Conservation (phyloP, 2,329 filamentous ascomycete genomes). For the Myriosclerotinia duriaeana region DNA sequence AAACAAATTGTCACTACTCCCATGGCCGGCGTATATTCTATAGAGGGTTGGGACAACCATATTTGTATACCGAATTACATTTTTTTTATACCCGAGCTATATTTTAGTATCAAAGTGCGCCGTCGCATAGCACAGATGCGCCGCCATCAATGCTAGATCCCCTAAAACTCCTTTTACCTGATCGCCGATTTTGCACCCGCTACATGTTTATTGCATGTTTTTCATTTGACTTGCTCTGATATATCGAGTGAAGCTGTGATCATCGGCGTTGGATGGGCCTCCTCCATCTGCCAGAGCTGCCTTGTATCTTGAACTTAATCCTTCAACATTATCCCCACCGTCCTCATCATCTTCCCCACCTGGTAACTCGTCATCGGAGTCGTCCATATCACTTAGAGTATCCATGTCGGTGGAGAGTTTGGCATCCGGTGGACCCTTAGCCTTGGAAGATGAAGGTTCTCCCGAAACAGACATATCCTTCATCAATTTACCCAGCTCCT, state of each 20-base stretch:
- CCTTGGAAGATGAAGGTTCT: conserved; percentile 41
- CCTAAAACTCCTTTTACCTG: conserved; percentile 17
- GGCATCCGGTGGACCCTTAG: conserved; percentile 17
- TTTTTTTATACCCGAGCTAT: conserved; percentile 14
- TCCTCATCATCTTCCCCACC: conserved; percentile 53
- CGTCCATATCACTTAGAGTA: conserved; percentile 41
- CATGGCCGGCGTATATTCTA: conserved; percentile 10
- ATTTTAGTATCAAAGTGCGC: conserved; percentile 21
- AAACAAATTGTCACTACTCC: conserved; percentile 19
- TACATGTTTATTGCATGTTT: conserved; percentile 29
- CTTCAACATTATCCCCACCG: conserved; percentile 50
- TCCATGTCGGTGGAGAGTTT: conserved; percentile 41
- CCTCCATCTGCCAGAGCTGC: conserved; percentile 65
- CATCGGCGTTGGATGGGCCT: conserved; percentile 40
- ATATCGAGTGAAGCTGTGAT: conserved; percentile 42
- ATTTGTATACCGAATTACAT: conserved; percentile 11
- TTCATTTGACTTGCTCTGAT: conserved; percentile 40
- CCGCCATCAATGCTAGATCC: conserved; percentile 38
- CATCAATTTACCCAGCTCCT: conserved; percentile 91
- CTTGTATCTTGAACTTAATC: conserved; percentile 74
- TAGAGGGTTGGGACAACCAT: conserved; percentile 3
- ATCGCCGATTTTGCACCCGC: conserved; percentile 19
- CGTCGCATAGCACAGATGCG: conserved; percentile 35
- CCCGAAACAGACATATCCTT: conserved; percentile 74
- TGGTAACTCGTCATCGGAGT: conserved; percentile 56